A percentile compares a stretch with the other conserved stretches of the same genome.
Evolutionary conservation across 345 rosid genomes (phyloP).

Genomic region (Garcia nutans): DNA sequence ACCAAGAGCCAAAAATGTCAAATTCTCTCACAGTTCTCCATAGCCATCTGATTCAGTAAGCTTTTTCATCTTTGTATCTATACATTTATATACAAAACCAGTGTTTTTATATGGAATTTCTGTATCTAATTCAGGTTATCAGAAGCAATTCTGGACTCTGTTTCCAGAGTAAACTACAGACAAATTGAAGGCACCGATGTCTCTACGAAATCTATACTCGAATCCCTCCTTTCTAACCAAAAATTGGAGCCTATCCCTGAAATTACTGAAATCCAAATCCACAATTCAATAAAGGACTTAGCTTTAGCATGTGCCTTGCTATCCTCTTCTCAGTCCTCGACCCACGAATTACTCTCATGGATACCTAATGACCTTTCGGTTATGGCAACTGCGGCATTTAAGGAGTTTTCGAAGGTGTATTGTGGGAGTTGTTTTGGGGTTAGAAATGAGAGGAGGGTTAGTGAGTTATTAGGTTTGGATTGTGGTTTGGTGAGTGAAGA

Average conservation of each 20-base stretch:
- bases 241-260: background rate
- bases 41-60: constrained; percentile 50
- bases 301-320: constrained; percentile 70
- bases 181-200: constrained; percentile 46
- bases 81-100: too few species aligned
- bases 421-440: constrained; percentile 18
- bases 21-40: constrained; percentile 37
- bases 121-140: constrained; percentile 42
- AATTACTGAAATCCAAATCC: constrained; percentile 23
- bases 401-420: constrained; percentile 42
- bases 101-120: background rate
- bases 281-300: constrained; percentile 40
- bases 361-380: constrained; percentile 41
- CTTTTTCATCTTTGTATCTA: constrained; percentile 9
- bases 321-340: constrained; percentile 49
- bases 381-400: constrained; percentile 38
- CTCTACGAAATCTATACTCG: constrained; percentile 48
- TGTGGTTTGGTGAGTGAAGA: constrained; percentile 17
- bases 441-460: constrained; percentile 26
- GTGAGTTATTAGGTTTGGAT: constrained; percentile 27
- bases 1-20: constrained; percentile 31
- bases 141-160: constrained; percentile 36
- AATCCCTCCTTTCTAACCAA: constrained; percentile 45
- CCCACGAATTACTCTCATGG: constrained; percentile 71
- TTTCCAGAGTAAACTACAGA: constrained; percentile 39